A percentile compares a stretch with the other conserved stretches of the same genome.
These are phyloP conservation scores for Epichloe scottii DNA, from an alignment of 2,329 filamentous ascomycete species.

Conservation along the genomic window DNA sequence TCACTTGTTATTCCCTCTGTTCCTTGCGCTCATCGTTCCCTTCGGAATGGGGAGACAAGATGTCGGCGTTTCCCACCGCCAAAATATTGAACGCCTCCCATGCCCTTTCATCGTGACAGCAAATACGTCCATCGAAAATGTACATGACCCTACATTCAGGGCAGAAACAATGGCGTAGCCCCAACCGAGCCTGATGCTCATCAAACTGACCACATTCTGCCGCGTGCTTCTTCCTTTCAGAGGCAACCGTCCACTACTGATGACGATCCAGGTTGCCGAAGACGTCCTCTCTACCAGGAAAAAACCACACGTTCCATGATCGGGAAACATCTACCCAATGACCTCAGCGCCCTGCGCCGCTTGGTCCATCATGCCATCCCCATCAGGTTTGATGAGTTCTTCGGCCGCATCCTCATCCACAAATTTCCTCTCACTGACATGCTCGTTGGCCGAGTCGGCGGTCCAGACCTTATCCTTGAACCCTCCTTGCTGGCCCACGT, in stretches of 20 bases:
- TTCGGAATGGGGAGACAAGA: not conserved
- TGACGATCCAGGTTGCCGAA: not conserved
- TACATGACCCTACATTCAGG: conserved; percentile 6
- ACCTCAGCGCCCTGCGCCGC: conserved; percentile 26
- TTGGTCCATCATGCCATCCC: conserved; percentile 25
- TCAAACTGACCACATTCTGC: not conserved
- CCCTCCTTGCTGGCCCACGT: conserved; percentile 74
- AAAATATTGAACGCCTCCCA: conserved; percentile 6
- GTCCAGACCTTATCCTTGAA: conserved; percentile 91
- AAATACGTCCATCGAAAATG: conserved; percentile 9
- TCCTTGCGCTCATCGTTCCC: not conserved
- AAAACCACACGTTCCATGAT: not conserved
- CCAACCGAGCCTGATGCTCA: not conserved
- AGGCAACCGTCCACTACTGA: not conserved
- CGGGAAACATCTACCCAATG: conserved; percentile 13
- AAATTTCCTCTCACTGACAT: conserved; percentile 84
- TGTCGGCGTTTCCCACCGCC: not conserved
- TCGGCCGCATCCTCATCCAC: conserved; percentile 56
- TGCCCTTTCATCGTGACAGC: conserved; percentile 11
- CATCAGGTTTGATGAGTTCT: conserved; percentile 58
- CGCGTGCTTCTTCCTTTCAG: not conserved
- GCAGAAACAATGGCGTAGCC: not conserved
- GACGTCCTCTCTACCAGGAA: not conserved
- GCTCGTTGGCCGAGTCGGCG: conserved; percentile 42
- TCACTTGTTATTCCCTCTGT: not conserved